phyloP scores from a whole-genome alignment of 306 rosid genomes.

The Castanea sativa region DNA sequence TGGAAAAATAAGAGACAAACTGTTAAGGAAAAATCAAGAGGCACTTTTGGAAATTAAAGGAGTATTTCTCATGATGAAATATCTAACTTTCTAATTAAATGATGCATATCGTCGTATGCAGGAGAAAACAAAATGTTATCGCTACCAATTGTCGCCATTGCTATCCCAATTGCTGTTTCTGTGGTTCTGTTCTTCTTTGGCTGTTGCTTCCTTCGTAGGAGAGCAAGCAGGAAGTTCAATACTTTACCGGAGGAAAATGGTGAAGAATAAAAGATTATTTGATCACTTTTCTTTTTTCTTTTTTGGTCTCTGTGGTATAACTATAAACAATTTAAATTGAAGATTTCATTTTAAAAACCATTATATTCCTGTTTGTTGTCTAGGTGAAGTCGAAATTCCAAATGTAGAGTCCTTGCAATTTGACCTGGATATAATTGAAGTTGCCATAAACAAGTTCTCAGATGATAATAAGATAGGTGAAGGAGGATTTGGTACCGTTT shows the following conservation, averaged over 20 bases:
- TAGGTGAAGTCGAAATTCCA: constrained; percentile 24
- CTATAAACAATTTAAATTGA: too few species aligned
- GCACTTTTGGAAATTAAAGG: too few species aligned
- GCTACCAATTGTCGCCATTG: constrained; percentile 23
- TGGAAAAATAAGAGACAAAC: too few species aligned
- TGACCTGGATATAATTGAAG: constrained; percentile 35
- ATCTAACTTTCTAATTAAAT: background rate
- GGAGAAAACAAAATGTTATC: constrained; percentile 24
- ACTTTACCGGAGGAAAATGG: constrained; percentile 26
- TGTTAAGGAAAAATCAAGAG: too few species aligned
- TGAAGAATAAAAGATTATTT: background rate
- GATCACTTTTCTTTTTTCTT: constrained; percentile 4
- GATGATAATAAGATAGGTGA: constrained; percentile 39
- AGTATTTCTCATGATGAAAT: too few species aligned
- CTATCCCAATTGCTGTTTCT: constrained; percentile 33
- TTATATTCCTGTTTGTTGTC: background rate
- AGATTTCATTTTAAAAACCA: background rate
- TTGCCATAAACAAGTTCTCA: constrained; percentile 46
- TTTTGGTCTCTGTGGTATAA: background rate
- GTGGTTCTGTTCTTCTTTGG: constrained; percentile 24
- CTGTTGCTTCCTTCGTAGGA: constrained; percentile 33
- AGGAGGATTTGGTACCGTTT: constrained; percentile 64
- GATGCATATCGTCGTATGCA: constrained; percentile 10
- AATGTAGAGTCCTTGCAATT: constrained; percentile 40
- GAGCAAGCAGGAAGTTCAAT: constrained; percentile 25